These are phyloP conservation scores for Boletellus deceptivus DNA, from an alignment of 1,284 basidiomycete genomes.

Conservation along the genomic window DNA sequence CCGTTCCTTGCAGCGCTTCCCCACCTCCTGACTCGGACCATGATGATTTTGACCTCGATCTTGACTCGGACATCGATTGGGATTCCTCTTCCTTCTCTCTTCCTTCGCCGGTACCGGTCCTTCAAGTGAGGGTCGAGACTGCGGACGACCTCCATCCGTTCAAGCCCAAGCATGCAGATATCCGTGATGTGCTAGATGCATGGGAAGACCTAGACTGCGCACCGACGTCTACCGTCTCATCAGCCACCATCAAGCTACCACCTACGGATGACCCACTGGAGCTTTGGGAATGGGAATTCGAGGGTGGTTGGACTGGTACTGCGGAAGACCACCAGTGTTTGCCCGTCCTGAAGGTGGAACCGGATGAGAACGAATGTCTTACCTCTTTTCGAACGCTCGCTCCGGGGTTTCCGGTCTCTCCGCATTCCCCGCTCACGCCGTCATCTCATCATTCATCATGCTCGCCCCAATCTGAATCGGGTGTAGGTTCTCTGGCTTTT, in stretches of 20 bases:
- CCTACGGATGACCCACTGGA: conserved; percentile 39
- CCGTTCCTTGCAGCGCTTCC: conserved; percentile 52
- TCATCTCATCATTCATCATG: conserved; percentile 19
- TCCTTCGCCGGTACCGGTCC: conserved; percentile 23
- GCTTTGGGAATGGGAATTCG: conserved; percentile 49
- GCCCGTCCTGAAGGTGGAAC: conserved; percentile 28
- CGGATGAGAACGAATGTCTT: conserved; percentile 17
- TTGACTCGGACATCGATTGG: conserved; percentile 43
- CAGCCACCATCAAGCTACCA: conserved; percentile 30
- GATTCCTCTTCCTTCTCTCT: conserved; percentile 26
- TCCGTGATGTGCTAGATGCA: conserved; percentile 58
- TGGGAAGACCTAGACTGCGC: conserved; percentile 59
- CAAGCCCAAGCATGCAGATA: conserved; percentile 59
- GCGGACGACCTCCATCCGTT: conserved; percentile 31
- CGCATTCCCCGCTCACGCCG: conserved; percentile 20
- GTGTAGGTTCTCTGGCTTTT: conserved; percentile 13
- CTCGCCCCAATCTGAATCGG: conserved; percentile 21
- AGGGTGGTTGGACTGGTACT: conserved; percentile 26
- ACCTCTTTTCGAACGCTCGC: conserved; percentile 5
- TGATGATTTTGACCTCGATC: conserved; percentile 46
- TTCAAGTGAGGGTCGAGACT: conserved; percentile 25
- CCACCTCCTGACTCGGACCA: conserved; percentile 66
- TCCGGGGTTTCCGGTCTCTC: conserved; percentile 11
- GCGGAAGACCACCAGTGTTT: conserved; percentile 21
- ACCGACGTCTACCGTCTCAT: conserved; percentile 29